Conservation (phyloP, 305 asterid genomes). For the Fraxinus sp. region DNA sequence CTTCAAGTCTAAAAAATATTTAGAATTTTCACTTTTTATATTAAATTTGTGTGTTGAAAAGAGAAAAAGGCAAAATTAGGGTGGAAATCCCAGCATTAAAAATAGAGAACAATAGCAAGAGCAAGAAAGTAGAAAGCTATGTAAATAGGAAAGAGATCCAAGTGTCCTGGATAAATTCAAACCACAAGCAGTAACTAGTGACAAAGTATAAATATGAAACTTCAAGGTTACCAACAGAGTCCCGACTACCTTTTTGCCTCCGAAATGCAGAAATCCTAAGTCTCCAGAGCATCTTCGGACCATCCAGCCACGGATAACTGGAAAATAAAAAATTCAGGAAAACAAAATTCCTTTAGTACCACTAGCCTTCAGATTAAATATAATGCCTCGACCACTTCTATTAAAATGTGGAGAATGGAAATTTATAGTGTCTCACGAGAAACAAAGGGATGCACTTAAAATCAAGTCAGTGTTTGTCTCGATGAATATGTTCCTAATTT, state of each 20-base stretch:
- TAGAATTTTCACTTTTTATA: neutral
- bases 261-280: constrained; percentile 74
- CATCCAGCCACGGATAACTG: constrained; percentile 92
- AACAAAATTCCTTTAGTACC: neutral
- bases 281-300: constrained; percentile 91
- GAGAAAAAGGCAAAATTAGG: neutral
- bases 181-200: neutral
- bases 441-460: neutral
- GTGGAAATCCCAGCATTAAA: neutral
- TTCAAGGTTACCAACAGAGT: neutral
- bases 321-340: constrained; percentile 20
- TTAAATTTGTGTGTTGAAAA: neutral
- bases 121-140: neutral
- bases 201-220: neutral
- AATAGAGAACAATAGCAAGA: neutral
- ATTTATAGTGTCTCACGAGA: neutral
- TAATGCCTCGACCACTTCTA: neutral
- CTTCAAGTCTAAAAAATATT: neutral
- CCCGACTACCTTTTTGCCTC: constrained; percentile 67
- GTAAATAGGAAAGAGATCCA: neutral
- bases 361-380: neutral
- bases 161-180: neutral
- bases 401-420: neutral
- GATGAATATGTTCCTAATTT: neutral
- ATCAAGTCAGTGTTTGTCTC: neutral